Conservation (phyloP, 257 asterid species). For the Forsythia viridissima region DNA sequence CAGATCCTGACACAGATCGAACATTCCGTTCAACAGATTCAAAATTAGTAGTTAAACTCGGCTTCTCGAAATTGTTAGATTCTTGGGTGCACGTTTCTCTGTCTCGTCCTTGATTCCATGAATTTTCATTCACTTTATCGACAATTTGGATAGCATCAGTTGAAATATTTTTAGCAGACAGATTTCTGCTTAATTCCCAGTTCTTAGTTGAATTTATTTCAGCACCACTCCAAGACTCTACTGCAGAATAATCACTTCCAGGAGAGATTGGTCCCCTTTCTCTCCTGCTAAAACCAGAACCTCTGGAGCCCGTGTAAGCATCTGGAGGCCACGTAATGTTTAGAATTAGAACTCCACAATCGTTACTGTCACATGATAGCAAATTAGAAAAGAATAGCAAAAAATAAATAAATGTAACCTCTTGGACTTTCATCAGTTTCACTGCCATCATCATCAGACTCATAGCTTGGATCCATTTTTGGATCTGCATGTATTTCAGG, state of each 20-base stretch:
- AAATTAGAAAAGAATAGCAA: slow-evolving; percentile 13
- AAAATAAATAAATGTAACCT: slow-evolving; percentile 45
- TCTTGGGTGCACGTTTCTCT: slow-evolving; percentile 36
- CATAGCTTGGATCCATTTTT: slow-evolving; percentile 92
- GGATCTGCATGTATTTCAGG: slow-evolving; percentile 91
- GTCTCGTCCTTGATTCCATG: slow-evolving; percentile 64
- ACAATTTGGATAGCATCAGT: slow-evolving; percentile 41
- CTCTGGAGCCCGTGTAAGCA: slow-evolving; percentile 60
- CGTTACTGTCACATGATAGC: background rate
- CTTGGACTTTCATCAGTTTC: slow-evolving; percentile 68
- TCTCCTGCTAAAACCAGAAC: slow-evolving; percentile 66
- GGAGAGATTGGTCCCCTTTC: slow-evolving; percentile 79
- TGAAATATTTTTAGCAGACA: slow-evolving; percentile 44
- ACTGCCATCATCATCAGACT: slow-evolving; percentile 78
- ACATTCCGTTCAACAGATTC: slow-evolving; percentile 46
- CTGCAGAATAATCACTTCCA: slow-evolving; percentile 52
- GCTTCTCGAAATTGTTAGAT: slow-evolving; percentile 40
- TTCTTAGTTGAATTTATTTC: slow-evolving; percentile 43
- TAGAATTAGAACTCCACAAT: slow-evolving; percentile 1
- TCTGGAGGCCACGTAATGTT: slow-evolving; percentile 46
- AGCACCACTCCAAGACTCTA: slow-evolving; percentile 62
- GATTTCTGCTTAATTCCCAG: slow-evolving; percentile 52
- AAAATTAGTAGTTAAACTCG: slow-evolving; percentile 32
- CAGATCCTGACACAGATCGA: background rate
- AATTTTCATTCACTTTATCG: slow-evolving; percentile 49